These are phyloP conservation scores for Rosa multiflora DNA, from an alignment of 306 rosid genomes.

Conservation along the genomic window DNA sequence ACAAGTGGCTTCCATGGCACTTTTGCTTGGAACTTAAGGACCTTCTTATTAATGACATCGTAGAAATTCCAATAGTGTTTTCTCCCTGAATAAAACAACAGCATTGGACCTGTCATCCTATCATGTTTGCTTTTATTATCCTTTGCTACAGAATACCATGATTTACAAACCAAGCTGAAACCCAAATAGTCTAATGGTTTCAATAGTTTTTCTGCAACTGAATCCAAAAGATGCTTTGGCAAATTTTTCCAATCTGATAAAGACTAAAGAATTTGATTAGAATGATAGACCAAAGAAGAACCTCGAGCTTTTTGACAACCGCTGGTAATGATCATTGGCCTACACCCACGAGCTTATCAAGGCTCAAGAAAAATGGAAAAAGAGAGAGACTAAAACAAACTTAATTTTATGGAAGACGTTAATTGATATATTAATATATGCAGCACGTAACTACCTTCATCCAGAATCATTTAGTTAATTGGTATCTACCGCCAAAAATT, in stretches of 20 bases:
- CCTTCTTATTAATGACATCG: not conserved
- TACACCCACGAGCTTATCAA: too few relatives aligned
- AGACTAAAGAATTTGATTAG: not conserved
- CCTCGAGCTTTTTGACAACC: too few relatives aligned
- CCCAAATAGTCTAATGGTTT: not conserved
- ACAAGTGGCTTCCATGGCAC: not conserved
- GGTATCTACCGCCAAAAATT: too few relatives aligned
- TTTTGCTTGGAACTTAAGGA: not conserved
- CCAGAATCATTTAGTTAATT: too few relatives aligned
- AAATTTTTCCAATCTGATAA: constrained; percentile 16
- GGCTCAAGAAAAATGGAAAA: too few relatives aligned
- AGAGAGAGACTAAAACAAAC: too few relatives aligned
- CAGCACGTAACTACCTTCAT: too few relatives aligned
- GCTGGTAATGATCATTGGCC: too few relatives aligned
- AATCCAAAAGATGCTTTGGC: constrained; percentile 1
- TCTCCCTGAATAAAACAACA: not conserved
- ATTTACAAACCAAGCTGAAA: not conserved
- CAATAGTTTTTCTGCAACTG: not conserved
- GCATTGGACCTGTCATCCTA: not conserved
- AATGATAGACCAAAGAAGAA: too few relatives aligned
- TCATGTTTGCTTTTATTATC: not conserved
- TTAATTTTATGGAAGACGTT: too few relatives aligned
- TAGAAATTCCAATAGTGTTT: not conserved
- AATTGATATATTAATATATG: too few relatives aligned
- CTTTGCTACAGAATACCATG: not conserved